Conservation (phyloP, 2,329 filamentous ascomycete species). For the Zalaria obscura region DNA sequence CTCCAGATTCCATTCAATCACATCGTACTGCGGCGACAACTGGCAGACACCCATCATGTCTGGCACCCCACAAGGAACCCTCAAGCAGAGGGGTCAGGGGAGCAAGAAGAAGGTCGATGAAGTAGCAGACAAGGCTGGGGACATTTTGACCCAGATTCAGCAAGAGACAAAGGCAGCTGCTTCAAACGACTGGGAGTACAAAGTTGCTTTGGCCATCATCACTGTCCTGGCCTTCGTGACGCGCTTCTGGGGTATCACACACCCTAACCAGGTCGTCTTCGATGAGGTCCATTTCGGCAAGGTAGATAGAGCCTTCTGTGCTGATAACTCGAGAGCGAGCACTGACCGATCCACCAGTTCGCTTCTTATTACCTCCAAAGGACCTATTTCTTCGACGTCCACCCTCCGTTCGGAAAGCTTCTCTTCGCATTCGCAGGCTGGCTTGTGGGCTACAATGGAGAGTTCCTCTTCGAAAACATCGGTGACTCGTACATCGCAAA, state of each 20-base stretch:
- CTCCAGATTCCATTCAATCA: no score
- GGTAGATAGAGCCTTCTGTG: slow-evolving; percentile 38
- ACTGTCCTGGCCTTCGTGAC: slow-evolving; percentile 79
- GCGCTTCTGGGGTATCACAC: slow-evolving; percentile 88
- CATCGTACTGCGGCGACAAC: no score
- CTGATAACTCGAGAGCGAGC: background rate
- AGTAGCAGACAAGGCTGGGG: slow-evolving; percentile 21
- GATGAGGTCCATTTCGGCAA: slow-evolving; percentile 99
- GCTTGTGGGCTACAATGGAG: slow-evolving; percentile 92
- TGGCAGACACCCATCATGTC: background rate
- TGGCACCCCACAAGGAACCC: slow-evolving; percentile 2
- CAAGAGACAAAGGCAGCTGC: slow-evolving; percentile 14
- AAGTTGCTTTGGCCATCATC: slow-evolving; percentile 60
- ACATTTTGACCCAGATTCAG: slow-evolving; percentile 24
- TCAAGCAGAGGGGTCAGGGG: slow-evolving; percentile 3
- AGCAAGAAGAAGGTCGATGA: slow-evolving; percentile 9
- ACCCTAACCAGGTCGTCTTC: slow-evolving; percentile 94
- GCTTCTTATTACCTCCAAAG: slow-evolving; percentile 73
- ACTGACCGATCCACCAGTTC: slow-evolving; percentile 22
- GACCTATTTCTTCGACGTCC: slow-evolving; percentile 99
- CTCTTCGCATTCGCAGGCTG: slow-evolving; percentile 94
- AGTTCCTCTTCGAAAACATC: slow-evolving; percentile 98
- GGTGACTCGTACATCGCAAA: slow-evolving; percentile 96
- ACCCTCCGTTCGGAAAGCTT: slow-evolving; percentile 95
- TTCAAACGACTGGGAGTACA: slow-evolving; percentile 60